phyloP scores from a whole-genome alignment of 352 stramenopile genomes.

The Globisporangium viniferum region DNA sequence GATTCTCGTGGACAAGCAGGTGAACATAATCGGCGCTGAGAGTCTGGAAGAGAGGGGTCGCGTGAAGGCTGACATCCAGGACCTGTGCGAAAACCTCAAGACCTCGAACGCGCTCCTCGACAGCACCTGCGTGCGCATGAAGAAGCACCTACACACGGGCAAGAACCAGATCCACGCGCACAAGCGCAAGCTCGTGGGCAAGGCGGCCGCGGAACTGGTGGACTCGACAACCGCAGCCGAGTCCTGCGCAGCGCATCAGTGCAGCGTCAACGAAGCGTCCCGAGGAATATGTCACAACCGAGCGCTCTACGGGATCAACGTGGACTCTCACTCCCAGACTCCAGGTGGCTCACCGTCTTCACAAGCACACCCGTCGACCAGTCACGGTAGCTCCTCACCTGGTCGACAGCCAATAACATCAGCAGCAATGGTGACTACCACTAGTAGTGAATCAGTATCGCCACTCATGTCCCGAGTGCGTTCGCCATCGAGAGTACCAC shows the following conservation, averaged over 20 bases:
- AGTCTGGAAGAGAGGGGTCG: constrained; percentile 42
- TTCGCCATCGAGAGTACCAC: constrained; percentile 22
- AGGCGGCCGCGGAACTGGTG: constrained; percentile 21
- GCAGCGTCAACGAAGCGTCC: constrained; percentile 4
- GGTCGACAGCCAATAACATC: not conserved
- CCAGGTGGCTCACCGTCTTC: not conserved
- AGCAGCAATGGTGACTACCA: too few relatives aligned
- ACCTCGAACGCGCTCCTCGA: constrained; percentile 52
- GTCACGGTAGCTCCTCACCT: not conserved
- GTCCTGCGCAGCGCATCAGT: constrained; percentile 7
- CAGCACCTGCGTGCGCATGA: constrained; percentile 55
- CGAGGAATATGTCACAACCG: not conserved
- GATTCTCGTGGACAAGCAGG: constrained; percentile 74
- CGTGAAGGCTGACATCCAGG: constrained; percentile 59
- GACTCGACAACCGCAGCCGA: constrained; percentile 11
- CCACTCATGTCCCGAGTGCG: constrained; percentile 9
- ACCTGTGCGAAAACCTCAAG: constrained; percentile 54
- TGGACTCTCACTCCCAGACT: not conserved
- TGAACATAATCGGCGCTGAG: constrained; percentile 52
- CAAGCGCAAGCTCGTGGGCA: constrained; percentile 36
- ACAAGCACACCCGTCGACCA: not conserved
- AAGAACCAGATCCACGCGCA: constrained; percentile 56
- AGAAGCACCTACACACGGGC: constrained; percentile 39
- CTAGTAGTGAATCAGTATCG: not conserved
- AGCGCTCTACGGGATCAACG: constrained; percentile 7